These are phyloP conservation scores for Tarenaya hassleriana DNA, from an alignment of 345 rosid species.

Conservation along the genomic window DNA sequence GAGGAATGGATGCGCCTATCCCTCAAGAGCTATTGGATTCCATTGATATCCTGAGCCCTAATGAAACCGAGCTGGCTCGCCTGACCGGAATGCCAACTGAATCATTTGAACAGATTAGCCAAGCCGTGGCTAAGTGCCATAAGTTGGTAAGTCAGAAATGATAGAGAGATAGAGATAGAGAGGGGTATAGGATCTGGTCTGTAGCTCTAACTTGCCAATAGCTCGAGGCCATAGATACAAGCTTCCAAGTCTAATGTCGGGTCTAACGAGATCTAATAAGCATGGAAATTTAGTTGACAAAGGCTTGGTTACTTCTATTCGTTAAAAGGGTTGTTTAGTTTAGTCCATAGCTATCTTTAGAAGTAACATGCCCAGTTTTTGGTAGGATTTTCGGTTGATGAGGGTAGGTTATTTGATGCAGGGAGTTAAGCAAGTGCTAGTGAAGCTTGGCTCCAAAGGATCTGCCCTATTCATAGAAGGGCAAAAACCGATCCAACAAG, in stretches of 20 bases:
- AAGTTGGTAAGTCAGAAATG: slow-evolving; percentile 43
- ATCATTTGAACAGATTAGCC: slow-evolving; percentile 57
- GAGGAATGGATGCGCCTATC: slow-evolving; percentile 91
- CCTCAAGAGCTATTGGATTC: slow-evolving; percentile 54
- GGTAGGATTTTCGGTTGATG: slow-evolving; percentile 7
- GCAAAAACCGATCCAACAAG: slow-evolving; percentile 58
- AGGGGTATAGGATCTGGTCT: too few species aligned
- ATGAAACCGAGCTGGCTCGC: slow-evolving; percentile 81
- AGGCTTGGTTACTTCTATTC: too few species aligned
- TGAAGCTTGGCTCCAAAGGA: slow-evolving; percentile 89
- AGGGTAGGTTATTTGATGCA: slow-evolving; percentile 27
- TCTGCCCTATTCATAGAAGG: slow-evolving; percentile 77
- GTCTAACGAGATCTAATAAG: too few species aligned
- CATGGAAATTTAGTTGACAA: too few species aligned
- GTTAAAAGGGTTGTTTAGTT: too few species aligned
- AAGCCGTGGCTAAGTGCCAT: slow-evolving; percentile 60
- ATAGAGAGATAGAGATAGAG: too few species aligned
- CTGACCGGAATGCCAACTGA: slow-evolving; percentile 74
- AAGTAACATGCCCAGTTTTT: not conserved
- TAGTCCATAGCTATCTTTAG: not conserved
- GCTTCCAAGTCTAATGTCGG: too few species aligned
- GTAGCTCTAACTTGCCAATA: too few species aligned
- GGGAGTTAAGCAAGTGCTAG: slow-evolving; percentile 81
- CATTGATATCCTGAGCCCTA: slow-evolving; percentile 84
- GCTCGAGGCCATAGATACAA: too few species aligned